Percentiles rank a stretch among this genome's conserved stretches.
Conservation (phyloP, 2,329 filamentous ascomycete genomes). For the Aspergillus intermedius region DNA sequence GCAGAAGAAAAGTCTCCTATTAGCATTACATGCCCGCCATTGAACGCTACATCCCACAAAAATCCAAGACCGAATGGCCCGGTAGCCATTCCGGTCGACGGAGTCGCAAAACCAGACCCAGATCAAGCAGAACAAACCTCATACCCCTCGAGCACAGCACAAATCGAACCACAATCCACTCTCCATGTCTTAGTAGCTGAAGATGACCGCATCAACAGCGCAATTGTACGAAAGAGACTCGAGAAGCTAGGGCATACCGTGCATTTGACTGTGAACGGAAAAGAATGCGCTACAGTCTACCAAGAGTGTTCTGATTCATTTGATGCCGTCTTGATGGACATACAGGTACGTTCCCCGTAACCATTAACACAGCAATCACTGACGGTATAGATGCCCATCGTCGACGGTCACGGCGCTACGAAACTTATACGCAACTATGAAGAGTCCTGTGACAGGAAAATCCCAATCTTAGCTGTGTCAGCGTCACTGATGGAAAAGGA, state of each 20-base stretch:
- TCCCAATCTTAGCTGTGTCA: conserved; percentile 82
- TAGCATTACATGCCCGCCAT: too few relatives aligned
- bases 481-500: conserved; percentile 41
- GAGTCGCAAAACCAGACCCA: too few relatives aligned
- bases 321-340: conserved; percentile 84
- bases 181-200: conserved; percentile 66
- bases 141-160: neutral
- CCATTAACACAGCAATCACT: neutral
- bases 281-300: conserved; percentile 71
- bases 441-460: conserved; percentile 46
- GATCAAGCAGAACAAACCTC: neutral
- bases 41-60: too few relatives aligned
- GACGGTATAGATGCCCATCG: conserved; percentile 71
- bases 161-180: neutral
- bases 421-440: conserved; percentile 77
- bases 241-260: conserved; percentile 70
- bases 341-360: conserved; percentile 54
- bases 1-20: too few relatives aligned
- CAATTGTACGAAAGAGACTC: conserved; percentile 70
- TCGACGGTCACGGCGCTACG: conserved; percentile 73
- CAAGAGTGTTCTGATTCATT: conserved; percentile 57
- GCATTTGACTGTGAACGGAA: conserved; percentile 69
- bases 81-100: too few relatives aligned
- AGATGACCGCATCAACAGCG: conserved; percentile 82
- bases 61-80: too few relatives aligned